These are phyloP conservation scores for Candida chauliodis DNA, from an alignment of 805 yeast species.

Conservation along the genomic window DNA sequence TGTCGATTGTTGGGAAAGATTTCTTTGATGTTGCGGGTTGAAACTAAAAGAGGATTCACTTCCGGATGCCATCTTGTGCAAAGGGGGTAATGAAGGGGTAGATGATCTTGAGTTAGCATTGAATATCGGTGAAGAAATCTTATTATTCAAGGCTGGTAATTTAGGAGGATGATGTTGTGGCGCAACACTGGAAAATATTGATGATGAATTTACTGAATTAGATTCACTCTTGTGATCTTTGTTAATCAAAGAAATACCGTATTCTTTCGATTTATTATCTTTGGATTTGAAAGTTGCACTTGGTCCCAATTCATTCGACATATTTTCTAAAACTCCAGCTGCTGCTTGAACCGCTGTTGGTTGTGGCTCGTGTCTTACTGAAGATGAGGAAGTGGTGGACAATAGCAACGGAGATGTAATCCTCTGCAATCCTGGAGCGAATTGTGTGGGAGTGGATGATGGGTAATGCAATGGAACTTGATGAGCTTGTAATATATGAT, in stretches of 20 bases:
- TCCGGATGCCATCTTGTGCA: slow-evolving; percentile 7
- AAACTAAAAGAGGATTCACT: not conserved
- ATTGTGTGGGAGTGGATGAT: slow-evolving; percentile 65
- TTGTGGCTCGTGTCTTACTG: slow-evolving; percentile 24
- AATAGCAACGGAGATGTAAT: slow-evolving; percentile 64
- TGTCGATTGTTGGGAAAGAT: slow-evolving; percentile 6
- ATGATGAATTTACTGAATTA: slow-evolving; percentile 11
- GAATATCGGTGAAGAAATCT: slow-evolving; percentile 41
- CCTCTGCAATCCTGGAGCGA: slow-evolving; percentile 59
- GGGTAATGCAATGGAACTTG: slow-evolving; percentile 65
- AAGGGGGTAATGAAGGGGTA: slow-evolving; percentile 12
- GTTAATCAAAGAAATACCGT: slow-evolving; percentile 31
- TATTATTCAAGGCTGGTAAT: slow-evolving; percentile 31
- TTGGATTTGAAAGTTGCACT: slow-evolving; percentile 34
- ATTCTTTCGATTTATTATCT: slow-evolving; percentile 4
- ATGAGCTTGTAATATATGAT: slow-evolving; percentile 17
- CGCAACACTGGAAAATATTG: slow-evolving; percentile 37
- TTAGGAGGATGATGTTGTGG: slow-evolving; percentile 22
- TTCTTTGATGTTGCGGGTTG: slow-evolving; percentile 8
- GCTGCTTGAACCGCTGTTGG: slow-evolving; percentile 28
- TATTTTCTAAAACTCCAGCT: slow-evolving; percentile 43
- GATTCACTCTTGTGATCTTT: slow-evolving; percentile 17
- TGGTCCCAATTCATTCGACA: slow-evolving; percentile 43
- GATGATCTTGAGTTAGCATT: slow-evolving; percentile 36
- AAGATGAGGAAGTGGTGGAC: slow-evolving; percentile 47